These are phyloP conservation scores for Trebouxia gelatinosa DNA, from an alignment of 163 green algal species.

Conservation along the genomic window DNA sequence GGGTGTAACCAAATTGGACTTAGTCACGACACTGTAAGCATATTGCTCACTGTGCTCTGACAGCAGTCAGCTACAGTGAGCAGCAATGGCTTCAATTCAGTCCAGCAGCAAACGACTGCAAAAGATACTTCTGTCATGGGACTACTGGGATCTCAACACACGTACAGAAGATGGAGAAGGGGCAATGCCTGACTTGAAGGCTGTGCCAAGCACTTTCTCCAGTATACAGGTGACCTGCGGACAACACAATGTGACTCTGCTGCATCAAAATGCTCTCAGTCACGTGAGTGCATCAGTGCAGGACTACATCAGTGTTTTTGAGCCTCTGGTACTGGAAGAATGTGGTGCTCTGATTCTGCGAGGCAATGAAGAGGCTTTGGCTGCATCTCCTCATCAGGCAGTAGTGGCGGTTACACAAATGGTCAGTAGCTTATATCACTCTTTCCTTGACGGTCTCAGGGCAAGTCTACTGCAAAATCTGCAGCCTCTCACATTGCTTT, in stretches of 20 bases:
- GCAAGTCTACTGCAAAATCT: too few relatives aligned
- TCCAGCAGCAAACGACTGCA: slow-evolving; percentile 44
- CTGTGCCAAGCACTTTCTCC: slow-evolving; percentile 63
- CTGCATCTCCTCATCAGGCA: not conserved
- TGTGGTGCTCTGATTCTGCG: slow-evolving; percentile 74
- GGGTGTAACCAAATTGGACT: too few relatives aligned
- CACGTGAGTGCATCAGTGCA: slow-evolving; percentile 38
- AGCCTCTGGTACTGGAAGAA: slow-evolving; percentile 90
- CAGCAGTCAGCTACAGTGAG: too few relatives aligned
- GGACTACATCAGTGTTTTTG: slow-evolving; percentile 79
- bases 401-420: not conserved
- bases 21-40: too few relatives aligned
- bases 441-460: not conserved
- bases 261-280: not conserved
- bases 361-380: slow-evolving; percentile 68
- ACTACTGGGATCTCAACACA: slow-evolving; percentile 75
- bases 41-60: too few relatives aligned
- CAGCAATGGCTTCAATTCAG: too few relatives aligned
- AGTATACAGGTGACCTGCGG: slow-evolving; percentile 53
- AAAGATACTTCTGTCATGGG: slow-evolving; percentile 74
- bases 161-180: slow-evolving; percentile 44
- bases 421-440: not conserved
- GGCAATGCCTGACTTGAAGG: slow-evolving; percentile 48
- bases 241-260: not conserved
- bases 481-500: too few relatives aligned